These are phyloP conservation scores for Lippia alba DNA, from an alignment of 305 asterid species.

Conservation along the genomic window DNA sequence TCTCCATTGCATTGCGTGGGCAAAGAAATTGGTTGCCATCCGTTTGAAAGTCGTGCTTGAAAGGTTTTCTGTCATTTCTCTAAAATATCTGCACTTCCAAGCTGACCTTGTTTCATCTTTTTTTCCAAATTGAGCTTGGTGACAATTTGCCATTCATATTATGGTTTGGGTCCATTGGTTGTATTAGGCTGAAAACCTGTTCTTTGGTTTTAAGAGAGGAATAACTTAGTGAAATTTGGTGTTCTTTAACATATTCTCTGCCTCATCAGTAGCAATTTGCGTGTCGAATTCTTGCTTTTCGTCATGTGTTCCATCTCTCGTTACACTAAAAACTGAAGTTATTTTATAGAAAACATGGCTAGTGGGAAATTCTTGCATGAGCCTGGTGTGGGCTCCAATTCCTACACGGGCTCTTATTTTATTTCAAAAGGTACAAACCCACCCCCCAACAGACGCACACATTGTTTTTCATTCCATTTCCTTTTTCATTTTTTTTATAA, in stretches of 20 bases:
- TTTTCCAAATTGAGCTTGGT: conserved; percentile 14
- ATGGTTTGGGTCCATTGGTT: conserved; percentile 18
- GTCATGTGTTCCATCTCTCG: background rate
- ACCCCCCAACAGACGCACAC: too few relatives aligned
- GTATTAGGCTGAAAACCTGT: background rate
- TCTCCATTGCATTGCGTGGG: background rate
- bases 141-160: background rate
- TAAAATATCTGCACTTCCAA: conserved; percentile 14
- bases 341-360: too few relatives aligned
- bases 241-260: background rate
- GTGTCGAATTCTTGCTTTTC: background rate
- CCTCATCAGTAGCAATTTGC: background rate
- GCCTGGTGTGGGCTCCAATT: too few relatives aligned
- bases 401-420: too few relatives aligned
- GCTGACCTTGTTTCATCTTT: conserved; percentile 11
- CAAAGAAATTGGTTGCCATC: background rate
- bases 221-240: background rate
- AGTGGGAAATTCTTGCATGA: too few relatives aligned
- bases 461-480: too few relatives aligned
- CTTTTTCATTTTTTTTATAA: too few relatives aligned
- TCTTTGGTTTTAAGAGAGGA: conserved; percentile 10
- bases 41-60: conserved; percentile 1
- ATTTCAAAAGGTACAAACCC: too few relatives aligned
- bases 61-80: conserved; percentile 19
- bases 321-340: background rate